phyloP scores from a whole-genome alignment of 1,139 yeast genomes.

The Kodamaea derodonti region DNA sequence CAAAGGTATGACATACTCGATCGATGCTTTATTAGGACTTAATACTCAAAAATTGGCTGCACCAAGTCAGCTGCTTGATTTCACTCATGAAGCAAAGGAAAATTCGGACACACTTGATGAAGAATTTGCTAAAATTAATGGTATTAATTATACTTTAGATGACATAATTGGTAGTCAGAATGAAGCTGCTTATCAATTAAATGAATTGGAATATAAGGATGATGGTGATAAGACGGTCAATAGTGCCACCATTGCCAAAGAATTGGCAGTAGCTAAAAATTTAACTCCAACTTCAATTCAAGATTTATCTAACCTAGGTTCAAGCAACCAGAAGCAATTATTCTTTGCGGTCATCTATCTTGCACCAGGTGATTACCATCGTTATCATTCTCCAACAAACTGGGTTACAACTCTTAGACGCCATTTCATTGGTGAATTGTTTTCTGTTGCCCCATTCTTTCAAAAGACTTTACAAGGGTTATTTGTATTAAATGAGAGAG shows the following conservation, averaged over 20 bases:
- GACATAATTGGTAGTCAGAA: conserved; percentile 50
- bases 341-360: conserved; percentile 89
- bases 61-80: conserved; percentile 54
- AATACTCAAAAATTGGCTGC: conserved; percentile 50
- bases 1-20: conserved; percentile 90
- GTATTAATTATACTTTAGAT: conserved; percentile 57
- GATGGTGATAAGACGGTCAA: conserved; percentile 54
- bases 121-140: conserved; percentile 76
- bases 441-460: conserved; percentile 95
- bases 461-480: conserved; percentile 82
- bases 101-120: conserved; percentile 17
- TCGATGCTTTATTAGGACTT: conserved; percentile 84
- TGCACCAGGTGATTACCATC: conserved; percentile 98
- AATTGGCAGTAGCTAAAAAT: conserved; percentile 41
- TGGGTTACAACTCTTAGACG: conserved; percentile 95
- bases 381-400: conserved; percentile 92
- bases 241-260: conserved; percentile 32
- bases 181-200: conserved; percentile 33
- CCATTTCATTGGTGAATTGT: conserved; percentile 93
- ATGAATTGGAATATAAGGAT: conserved; percentile 48
- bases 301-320: conserved; percentile 18
- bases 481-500: conserved; percentile 91
- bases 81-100: conserved; percentile 44
- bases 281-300: conserved; percentile 38
- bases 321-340: conserved; percentile 49